A percentile compares a stretch with the other conserved stretches of the same genome.
Conservation (phyloP, 441 rosid genomes). For the Euphorbia schlechtendalii region DNA sequence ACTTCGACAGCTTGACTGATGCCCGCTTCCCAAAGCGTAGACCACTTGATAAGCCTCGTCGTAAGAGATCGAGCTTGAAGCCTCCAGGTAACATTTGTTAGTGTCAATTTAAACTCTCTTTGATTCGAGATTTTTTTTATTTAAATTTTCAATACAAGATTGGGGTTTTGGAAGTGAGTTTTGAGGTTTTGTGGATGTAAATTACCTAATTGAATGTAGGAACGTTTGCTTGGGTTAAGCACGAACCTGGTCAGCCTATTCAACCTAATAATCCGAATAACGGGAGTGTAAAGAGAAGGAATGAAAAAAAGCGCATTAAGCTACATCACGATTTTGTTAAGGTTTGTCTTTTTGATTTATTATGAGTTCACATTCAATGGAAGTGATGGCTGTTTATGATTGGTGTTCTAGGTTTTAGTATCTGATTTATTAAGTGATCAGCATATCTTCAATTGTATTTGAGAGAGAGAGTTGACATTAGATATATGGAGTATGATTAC, state of each 20-base stretch:
- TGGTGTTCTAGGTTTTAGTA: not conserved
- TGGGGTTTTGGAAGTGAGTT: conserved; percentile 1
- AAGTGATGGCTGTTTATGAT: not conserved
- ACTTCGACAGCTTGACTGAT: conserved; percentile 57
- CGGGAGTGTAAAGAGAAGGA: conserved; percentile 75
- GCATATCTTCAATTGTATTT: not conserved
- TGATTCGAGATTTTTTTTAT: not conserved
- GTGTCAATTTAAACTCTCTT: not conserved
- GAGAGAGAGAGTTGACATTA: not conserved
- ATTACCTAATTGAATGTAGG: conserved; percentile 35
- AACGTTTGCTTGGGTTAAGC: conserved; percentile 76
- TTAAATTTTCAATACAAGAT: too few relatives aligned
- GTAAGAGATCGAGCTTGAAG: conserved; percentile 52
- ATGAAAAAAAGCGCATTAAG: conserved; percentile 68
- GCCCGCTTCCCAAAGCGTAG: conserved; percentile 64
- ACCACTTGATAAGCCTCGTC: conserved; percentile 63
- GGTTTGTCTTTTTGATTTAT: conserved; percentile 29
- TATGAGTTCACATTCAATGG: too few relatives aligned
- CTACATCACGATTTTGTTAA: conserved; percentile 53
- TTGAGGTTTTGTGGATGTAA: not conserved
- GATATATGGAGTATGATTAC: not conserved
- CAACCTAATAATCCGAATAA: conserved; percentile 67
- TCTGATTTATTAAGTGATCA: not conserved
- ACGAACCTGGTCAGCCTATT: conserved; percentile 69
- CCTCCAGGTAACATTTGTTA: conserved; percentile 43